Conservation (phyloP, 768 basidiomycete species). For the Suillus weaverae region DNA sequence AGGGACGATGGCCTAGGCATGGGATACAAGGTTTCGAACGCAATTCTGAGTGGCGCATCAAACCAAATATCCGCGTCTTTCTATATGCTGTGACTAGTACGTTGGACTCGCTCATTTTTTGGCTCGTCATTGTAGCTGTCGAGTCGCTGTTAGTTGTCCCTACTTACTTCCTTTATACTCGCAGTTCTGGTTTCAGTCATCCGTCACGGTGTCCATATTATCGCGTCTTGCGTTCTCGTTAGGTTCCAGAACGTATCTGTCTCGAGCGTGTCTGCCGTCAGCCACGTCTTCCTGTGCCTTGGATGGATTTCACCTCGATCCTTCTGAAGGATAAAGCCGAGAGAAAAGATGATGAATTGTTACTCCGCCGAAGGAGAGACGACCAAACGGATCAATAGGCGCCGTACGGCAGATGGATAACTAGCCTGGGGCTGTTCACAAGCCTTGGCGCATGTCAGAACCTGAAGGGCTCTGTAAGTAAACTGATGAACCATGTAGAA, state of each 20-base stretch:
- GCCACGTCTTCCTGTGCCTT: background rate
- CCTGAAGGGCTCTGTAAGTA: background rate
- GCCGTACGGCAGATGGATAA: constrained; percentile 8
- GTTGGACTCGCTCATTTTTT: background rate
- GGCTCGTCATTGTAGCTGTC: background rate
- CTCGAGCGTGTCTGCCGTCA: background rate
- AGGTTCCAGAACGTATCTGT: background rate
- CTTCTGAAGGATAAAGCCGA: constrained; percentile 1
- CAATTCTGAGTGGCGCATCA: background rate
- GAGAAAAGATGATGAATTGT: background rate
- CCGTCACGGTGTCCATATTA: background rate
- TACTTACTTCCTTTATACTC: background rate
- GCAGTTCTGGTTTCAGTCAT: background rate
- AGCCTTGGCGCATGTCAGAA: background rate
- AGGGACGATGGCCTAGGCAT: background rate
- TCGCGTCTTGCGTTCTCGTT: background rate
- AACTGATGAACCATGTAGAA: background rate
- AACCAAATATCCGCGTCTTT: background rate
- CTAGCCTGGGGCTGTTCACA: background rate
- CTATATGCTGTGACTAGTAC: background rate
- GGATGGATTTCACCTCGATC: background rate
- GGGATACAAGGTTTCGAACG: background rate
- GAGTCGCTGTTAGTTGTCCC: background rate
- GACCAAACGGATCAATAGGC: constrained; percentile 5
- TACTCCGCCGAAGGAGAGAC: background rate